A percentile compares a stretch with the other conserved stretches of the same genome.
Conservation (phyloP, 169 alveolate species). For the Eimeria maxima region DNA sequence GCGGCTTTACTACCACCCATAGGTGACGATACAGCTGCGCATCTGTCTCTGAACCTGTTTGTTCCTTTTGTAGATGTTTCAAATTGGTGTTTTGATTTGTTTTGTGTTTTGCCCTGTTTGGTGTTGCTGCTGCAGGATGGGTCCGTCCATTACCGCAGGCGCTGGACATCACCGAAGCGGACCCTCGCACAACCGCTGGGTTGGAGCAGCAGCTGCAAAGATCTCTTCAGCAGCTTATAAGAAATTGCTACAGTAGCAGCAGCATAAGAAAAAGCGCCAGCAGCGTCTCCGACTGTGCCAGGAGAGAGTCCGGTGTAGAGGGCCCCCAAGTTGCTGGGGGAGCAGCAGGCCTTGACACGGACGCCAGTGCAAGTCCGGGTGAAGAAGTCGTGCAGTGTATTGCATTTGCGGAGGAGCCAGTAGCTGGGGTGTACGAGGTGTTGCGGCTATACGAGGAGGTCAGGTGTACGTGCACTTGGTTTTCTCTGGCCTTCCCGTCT, state of each 20-base stretch:
- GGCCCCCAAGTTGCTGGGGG: not conserved
- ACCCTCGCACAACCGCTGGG: not conserved
- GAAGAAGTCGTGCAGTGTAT: not conserved
- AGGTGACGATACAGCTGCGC: not conserved
- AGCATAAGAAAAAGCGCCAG: not conserved
- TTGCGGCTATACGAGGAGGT: constrained; percentile 23
- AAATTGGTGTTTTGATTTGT: not conserved
- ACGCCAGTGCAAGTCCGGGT: not conserved
- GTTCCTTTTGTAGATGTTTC: not conserved
- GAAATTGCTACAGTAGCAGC: not conserved
- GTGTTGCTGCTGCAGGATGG: not conserved
- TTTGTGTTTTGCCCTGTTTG: not conserved
- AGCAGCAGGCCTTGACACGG: not conserved
- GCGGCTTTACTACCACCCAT: constrained; percentile 49
- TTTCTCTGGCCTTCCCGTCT: not conserved
- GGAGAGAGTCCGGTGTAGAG: not conserved
- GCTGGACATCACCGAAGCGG: not conserved
- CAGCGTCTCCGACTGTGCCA: not conserved
- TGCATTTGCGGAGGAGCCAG: constrained; percentile 10
- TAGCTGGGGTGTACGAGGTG: constrained; percentile 1
- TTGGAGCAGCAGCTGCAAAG: constrained; percentile 31
- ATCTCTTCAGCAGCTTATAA: constrained; percentile 11
- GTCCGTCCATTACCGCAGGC: not conserved
- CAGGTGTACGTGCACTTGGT: constrained; percentile 4
- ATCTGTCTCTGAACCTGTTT: not conserved